Base-by-base conservation (phyloP, 805 yeast genomes). In the Barnettozyma vustinii region DNA sequence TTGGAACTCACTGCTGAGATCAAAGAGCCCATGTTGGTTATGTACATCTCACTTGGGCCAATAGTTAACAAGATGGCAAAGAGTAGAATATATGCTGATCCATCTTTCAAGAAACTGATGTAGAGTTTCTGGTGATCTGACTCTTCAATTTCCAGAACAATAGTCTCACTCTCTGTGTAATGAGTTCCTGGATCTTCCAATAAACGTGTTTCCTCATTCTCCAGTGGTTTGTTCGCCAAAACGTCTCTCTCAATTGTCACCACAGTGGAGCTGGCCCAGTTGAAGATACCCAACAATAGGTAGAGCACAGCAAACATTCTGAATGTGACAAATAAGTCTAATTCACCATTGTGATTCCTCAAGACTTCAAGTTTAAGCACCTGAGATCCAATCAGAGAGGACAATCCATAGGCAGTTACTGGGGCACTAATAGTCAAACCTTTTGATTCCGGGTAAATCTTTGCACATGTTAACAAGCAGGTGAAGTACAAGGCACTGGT, bases 361-460 rank as follows among this genome's bases (percentile, higher is more conserved):
- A 66, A 54, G 54, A 64, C 64, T 8, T 56, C 54, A 21, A 74
- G 61, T 51, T 73, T 77, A 61, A 79, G 65, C 41, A 79, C 61
- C 62, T 82, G 90, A 0, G 96, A 76, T 4, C 87, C 84, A 43
- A 91, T 65, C 48, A 94, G 70, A 2, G 96, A 79, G 5, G 96
- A 84, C 27, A 89, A 60, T 1, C 98, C 99, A 64, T 85, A 91
- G 53, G 84, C 84, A 0, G 96, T 79, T 2, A 92, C 91, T 0
- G 99, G 99, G 41, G 86, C 75, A 46, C 95, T 84, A 40, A 92
- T 88, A 30, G 96, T 86, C 48, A 92, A 66, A 2, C 96, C 84
- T 51, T 88, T 87, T 43, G 75, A 73, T 37, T 79, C 71, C 0
- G 96, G 95, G 60, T 81, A 87, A n/a, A 90, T 77, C 58, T 86